Conservation (phyloP, 2,329 filamentous ascomycete species). For the Pseudopyricularia cyperi region DNA sequence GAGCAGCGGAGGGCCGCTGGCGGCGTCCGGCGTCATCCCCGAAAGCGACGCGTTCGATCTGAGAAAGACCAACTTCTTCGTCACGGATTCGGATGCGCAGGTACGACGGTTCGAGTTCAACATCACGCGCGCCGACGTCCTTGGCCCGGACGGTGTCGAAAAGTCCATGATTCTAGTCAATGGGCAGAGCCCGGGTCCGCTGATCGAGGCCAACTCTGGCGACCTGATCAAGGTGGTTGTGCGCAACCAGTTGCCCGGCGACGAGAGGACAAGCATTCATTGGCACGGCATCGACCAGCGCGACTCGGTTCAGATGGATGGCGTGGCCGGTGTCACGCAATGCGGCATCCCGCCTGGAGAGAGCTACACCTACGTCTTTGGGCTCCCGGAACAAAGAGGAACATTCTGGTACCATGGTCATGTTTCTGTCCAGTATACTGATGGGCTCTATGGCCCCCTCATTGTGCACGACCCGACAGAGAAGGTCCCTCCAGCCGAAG, state of each 20-base stretch:
- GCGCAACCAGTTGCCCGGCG: slow-evolving; percentile 19
- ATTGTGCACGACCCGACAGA: slow-evolving; percentile 48
- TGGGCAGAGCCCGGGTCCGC: slow-evolving; percentile 27
- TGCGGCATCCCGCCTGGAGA: slow-evolving; percentile 44
- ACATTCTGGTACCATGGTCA: slow-evolving; percentile 47
- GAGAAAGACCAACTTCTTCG: slow-evolving; percentile 8
- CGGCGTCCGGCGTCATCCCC: background rate
- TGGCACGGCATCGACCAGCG: slow-evolving; percentile 67
- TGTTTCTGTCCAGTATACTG: slow-evolving; percentile 43
- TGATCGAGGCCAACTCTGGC: slow-evolving; percentile 29
- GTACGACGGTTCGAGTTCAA: slow-evolving; percentile 19
- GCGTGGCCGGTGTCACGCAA: slow-evolving; percentile 46
- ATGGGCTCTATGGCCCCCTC: slow-evolving; percentile 52
- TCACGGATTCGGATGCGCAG: slow-evolving; percentile 1
- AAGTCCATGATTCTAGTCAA: slow-evolving; percentile 26
- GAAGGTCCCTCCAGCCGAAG: slow-evolving; percentile 32
- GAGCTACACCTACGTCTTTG: slow-evolving; percentile 38
- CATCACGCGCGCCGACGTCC: slow-evolving; percentile 13
- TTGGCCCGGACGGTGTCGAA: slow-evolving; percentile 20
- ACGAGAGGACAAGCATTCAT: slow-evolving; percentile 39
- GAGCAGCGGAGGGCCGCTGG: background rate
- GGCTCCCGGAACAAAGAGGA: slow-evolving; percentile 14
- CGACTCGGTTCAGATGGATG: slow-evolving; percentile 60
- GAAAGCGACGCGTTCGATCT: background rate
- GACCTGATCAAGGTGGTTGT: slow-evolving; percentile 27